Evolutionary conservation across 345 rosid species (phyloP), one percentile per base, ranked within the genome.

Genomic region (Rubroshorea leprosula): DNA sequence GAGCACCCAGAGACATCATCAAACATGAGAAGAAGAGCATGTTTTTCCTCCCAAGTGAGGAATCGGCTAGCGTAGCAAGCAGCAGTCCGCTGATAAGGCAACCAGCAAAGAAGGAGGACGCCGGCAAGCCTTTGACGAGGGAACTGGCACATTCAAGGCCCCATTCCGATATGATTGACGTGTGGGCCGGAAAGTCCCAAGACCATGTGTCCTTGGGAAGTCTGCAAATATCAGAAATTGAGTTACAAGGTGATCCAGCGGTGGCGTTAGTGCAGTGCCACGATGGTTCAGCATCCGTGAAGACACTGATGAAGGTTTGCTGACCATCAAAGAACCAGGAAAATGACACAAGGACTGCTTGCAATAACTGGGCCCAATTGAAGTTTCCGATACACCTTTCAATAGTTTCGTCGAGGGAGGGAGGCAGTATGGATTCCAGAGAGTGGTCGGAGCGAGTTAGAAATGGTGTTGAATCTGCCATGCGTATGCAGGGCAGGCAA

Each of bases 41-140:
- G 25, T 78, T 86, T 69, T 84, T 84, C 67, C 95, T 84, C 11
- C 90, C 95, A 6, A 81, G 75, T 10, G 69, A 63, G n/a, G 81
- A 69, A 54, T 86, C 90, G 0, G 85, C 85, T 0, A 86, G 74
- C 0, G 83, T 64, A 23, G 88, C 71, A 0, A 81, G 74, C 23
- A 61, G 10, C 1, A 80, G 25, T 0, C 87, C 90, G 0, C 95
- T 86, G 0, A 68, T 53, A 0, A 86, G 60, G 49, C 81, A 79
- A 3, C 95, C 95, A 8, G 72, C 16, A 78, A 77, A 80, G 74
- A 77, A 84, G 56, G 85, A 72, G 12, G 87, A 77, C 5, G 82
- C 78, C 0, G 87, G 87, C 14, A 84, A 65, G 61, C 78, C 82
- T 44, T n/a, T 77, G 45, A 79, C 41, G 51, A 76, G 17, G 2